Evolutionary conservation across 2,329 filamentous ascomycete species (phyloP).

Genomic region (Aspergillus latus): DNA sequence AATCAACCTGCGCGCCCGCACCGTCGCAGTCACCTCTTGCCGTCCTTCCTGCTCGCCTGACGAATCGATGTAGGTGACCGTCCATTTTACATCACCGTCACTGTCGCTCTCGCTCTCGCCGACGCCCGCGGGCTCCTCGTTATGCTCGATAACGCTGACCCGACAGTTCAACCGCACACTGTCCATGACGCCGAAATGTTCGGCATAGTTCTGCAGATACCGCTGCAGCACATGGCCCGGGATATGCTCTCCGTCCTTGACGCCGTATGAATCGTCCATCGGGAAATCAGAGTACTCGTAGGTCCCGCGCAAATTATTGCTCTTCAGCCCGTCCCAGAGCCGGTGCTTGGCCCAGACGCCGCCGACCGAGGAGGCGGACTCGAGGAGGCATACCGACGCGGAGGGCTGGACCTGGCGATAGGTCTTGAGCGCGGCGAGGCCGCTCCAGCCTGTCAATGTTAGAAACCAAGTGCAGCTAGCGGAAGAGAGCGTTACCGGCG

Average conservation of each 20-base stretch:
- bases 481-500: not conserved
- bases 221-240: conserved; percentile 53
- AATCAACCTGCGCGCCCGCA: conserved; percentile 48
- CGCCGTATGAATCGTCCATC: conserved; percentile 54
- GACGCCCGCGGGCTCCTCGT: no score
- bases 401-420: conserved; percentile 57
- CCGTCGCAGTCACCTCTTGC: not conserved
- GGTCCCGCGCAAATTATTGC: conserved; percentile 67
- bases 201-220: conserved; percentile 57
- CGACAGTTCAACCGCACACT: not conserved
- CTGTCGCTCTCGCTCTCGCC: no score
- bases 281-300: conserved; percentile 70
- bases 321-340: conserved; percentile 63
- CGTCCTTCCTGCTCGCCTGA: conserved; percentile 23
- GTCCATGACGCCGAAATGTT: conserved; percentile 48
- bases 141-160: not conserved
- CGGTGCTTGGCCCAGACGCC: conserved; percentile 66
- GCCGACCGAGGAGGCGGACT: conserved; percentile 55
- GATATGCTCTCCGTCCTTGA: conserved; percentile 53
- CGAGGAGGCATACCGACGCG: conserved; percentile 55
- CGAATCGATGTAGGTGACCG: no score
- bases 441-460: conserved; percentile 44
- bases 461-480: not conserved
- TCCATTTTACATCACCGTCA: no score
- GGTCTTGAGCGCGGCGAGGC: conserved; percentile 59